These are phyloP conservation scores for Crotalaria pallida DNA, from an alignment of 306 rosid genomes.

Conservation along the genomic window DNA sequence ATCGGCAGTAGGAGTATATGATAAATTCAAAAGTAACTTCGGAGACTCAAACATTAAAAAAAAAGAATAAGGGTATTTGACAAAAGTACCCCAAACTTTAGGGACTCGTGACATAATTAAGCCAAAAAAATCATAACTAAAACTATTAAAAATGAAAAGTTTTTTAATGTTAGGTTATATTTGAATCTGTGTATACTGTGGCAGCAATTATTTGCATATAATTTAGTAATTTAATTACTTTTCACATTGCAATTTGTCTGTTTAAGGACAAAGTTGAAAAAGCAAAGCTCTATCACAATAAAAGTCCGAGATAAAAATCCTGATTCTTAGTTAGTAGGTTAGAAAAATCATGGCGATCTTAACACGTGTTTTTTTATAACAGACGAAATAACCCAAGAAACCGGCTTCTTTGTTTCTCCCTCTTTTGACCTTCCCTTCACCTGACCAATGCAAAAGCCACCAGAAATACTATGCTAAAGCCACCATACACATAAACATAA, in stretches of 20 bases:
- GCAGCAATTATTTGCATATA: neutral
- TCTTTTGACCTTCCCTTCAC: neutral
- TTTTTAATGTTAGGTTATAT: no score
- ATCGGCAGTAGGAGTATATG: no score
- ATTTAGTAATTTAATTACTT: neutral
- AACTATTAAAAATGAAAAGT: no score
- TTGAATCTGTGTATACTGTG: no score
- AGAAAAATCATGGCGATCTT: conserved; percentile 13
- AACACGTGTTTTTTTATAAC: neutral
- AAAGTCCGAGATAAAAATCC: neutral
- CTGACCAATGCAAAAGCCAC: neutral
- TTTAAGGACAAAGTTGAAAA: neutral
- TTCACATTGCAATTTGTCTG: neutral
- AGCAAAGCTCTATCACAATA: neutral
- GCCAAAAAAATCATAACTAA: no score
- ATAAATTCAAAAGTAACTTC: no score
- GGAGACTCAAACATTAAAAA: no score
- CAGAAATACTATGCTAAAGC: neutral
- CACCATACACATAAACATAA: neutral
- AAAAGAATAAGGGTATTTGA: no score
- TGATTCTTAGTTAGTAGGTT: conserved; percentile 10
- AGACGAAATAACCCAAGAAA: neutral
- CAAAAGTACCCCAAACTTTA: no score
- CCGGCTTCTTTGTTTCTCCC: neutral
- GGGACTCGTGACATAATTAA: no score